Evolutionary conservation across 78 protist genomes (phyloP).

Genomic region (Chrysochromulina parva): DNA sequence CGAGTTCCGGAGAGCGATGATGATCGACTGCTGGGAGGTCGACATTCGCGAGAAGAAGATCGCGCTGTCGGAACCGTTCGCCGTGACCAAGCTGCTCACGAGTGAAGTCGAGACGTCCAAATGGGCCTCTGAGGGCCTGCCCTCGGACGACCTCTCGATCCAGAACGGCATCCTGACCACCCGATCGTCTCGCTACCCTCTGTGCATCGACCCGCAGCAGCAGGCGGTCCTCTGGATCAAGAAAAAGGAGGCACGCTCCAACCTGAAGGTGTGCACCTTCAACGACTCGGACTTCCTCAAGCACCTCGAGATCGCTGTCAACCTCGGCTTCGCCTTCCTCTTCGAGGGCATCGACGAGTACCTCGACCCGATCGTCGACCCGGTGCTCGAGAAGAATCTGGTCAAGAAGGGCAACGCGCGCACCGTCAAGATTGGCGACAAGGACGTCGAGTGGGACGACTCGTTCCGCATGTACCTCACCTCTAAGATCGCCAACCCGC

Average conservation of each 20-base stretch:
- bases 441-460: conserved; percentile 75
- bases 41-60: conserved; percentile 55
- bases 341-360: conserved; percentile 86
- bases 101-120: conserved; percentile 73
- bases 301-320: conserved; percentile 75
- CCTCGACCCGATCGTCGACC: conserved; percentile 88
- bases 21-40: conserved; percentile 30
- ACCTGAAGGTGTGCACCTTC: conserved; percentile 66
- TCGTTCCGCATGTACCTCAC: conserved; percentile 78
- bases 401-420: background rate
- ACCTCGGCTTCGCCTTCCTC: conserved; percentile 80
- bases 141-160: conserved; percentile 64
- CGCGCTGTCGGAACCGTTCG: conserved; percentile 59
- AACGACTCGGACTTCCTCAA: conserved; percentile 55
- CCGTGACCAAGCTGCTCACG: conserved; percentile 59
- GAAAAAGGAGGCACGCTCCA: conserved; percentile 49
- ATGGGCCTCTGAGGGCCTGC: conserved; percentile 84
- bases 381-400: conserved; percentile 77
- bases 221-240: conserved; percentile 88
- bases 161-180: conserved; percentile 58
- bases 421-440: conserved; percentile 58
- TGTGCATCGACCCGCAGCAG: conserved; percentile 89
- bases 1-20: conserved; percentile 58
- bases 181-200: conserved; percentile 80
- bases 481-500: conserved; percentile 83